Evolutionary conservation across 176 grass and related monocot species (phyloP), one percentile per base, ranked within the genome.

Genomic region (Bonia amplexicaulis): DNA sequence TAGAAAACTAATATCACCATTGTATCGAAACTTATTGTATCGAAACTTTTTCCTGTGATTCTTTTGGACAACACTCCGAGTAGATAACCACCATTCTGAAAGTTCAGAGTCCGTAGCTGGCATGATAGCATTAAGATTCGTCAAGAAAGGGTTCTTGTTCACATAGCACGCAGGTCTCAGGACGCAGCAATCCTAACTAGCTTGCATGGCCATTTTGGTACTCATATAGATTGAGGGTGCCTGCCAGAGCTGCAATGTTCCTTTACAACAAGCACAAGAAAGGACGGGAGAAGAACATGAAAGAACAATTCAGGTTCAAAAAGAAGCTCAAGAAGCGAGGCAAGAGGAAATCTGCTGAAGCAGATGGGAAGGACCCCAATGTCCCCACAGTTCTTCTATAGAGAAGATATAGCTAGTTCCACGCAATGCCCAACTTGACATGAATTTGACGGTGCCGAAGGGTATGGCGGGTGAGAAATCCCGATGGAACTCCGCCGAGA

Each of bases 261-360:
- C 92, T 99, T 74, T 96, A 98, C 64, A 95, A 80, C 35, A 96
- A 92, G 82, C 78, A 96, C 81, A 95, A 95, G 87, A 96, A 95
- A 81, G 86, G 14, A 76, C 94, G 93, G 91, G 96, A 94, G 78
- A 98, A 94, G 60, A 92, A 59, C 84, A 70, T 85, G 60, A 94
- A 94, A 76, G 80, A 84, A 25, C 89, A 84, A 80, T 84, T 90
- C 53, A 89, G 88, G 81, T 88, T 88, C 8, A 96, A 90, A 76
- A 81, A 87, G 29, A 93, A 90, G 70, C 41, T 82, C 12, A 90
- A 86, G 57, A 93, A 91, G 52, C 41, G 76, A 81, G 85, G 69
- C 13, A 90, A 87, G 76, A 90, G 87, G 80, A 90, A 82, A 87
- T 35, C 80, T 61, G 42, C 42, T 20, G 51, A 87, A 40, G 25